These are phyloP conservation scores for Rugonectria rugulosa DNA, from an alignment of 2,329 filamentous ascomycete genomes.

Conservation along the genomic window DNA sequence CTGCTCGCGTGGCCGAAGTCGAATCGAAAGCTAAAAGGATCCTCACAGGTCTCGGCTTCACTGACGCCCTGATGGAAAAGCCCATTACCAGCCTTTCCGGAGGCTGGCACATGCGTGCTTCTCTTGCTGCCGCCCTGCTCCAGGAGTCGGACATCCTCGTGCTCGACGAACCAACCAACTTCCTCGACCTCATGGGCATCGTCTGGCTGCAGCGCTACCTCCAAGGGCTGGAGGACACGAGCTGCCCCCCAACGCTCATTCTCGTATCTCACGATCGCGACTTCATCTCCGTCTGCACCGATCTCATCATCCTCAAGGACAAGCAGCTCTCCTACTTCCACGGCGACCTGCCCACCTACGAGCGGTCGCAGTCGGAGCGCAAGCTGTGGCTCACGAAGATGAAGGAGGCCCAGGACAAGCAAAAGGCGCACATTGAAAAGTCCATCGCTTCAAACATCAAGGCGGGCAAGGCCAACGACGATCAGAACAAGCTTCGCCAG, in stretches of 20 bases:
- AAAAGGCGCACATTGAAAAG: conserved; percentile 81
- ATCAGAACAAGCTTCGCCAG: conserved; percentile 86
- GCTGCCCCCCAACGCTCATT: conserved; percentile 70
- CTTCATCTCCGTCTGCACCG: conserved; percentile 79
- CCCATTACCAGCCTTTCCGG: conserved; percentile 74
- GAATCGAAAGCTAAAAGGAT: conserved; percentile 72
- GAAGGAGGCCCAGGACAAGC: conserved; percentile 83
- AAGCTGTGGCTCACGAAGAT: conserved; percentile 74
- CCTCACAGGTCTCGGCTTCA: conserved; percentile 75
- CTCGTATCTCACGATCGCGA: conserved; percentile 86
- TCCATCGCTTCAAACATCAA: conserved; percentile 78
- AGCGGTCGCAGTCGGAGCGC: conserved; percentile 71
- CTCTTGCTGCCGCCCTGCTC: conserved; percentile 71
- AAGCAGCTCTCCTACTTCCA: conserved; percentile 76
- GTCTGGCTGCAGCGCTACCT: conserved; percentile 85
- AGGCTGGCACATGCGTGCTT: conserved; percentile 76
- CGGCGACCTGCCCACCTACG: conserved; percentile 77
- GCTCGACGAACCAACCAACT: conserved; percentile 88
- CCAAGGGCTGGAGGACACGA: conserved; percentile 58
- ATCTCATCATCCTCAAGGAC: conserved; percentile 79
- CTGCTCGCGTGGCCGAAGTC: conserved; percentile 67
- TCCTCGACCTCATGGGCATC: conserved; percentile 81
- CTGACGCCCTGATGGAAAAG: conserved; percentile 65
- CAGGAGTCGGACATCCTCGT: conserved; percentile 80
- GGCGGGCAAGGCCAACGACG: conserved; percentile 77